Percentiles rank a stretch among this genome's conserved stretches.
These are phyloP conservation scores for Tubosaeta brunneosetosa DNA, from an alignment of 768 basidiomycete species.

Conservation along the genomic window DNA sequence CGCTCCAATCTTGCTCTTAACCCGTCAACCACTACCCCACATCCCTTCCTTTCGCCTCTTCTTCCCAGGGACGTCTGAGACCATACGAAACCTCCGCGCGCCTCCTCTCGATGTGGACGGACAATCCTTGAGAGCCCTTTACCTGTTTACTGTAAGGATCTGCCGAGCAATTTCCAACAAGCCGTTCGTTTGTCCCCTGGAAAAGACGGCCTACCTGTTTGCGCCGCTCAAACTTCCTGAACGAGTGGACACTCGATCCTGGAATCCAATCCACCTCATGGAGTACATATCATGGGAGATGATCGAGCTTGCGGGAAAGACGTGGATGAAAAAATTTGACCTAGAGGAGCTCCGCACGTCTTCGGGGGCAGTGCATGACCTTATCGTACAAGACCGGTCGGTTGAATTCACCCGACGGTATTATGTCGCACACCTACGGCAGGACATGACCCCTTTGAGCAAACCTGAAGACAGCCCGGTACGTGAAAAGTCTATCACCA, in stretches of 20 bases:
- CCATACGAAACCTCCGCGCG: constrained; percentile 42
- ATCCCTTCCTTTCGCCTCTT: constrained; percentile 58
- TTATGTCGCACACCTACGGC: constrained; percentile 49
- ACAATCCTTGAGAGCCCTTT: constrained; percentile 43
- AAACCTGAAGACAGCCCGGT: constrained; percentile 63
- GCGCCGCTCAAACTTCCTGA: constrained; percentile 48
- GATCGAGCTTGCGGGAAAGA: constrained; percentile 47
- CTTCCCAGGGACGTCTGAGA: constrained; percentile 43
- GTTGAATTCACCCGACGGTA: constrained; percentile 76
- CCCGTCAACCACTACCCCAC: constrained; percentile 59
- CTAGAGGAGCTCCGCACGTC: constrained; percentile 31
- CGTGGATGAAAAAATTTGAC: constrained; percentile 48
- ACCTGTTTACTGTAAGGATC: constrained; percentile 60
- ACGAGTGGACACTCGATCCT: constrained; percentile 25
- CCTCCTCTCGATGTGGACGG: constrained; percentile 47
- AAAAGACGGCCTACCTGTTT: constrained; percentile 60
- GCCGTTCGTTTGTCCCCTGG: constrained; percentile 49
- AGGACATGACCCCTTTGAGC: constrained; percentile 69
- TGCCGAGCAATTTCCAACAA: constrained; percentile 66
- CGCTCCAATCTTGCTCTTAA: constrained; percentile 61
- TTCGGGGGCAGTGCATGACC: constrained; percentile 46
- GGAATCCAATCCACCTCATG: constrained; percentile 30
- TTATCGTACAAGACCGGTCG: constrained; percentile 70
- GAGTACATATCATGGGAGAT: constrained; percentile 60
- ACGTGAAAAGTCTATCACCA: constrained; percentile 26